Percentiles rank a stretch among this genome's conserved stretches.
Conservation (phyloP, 352 stramenopile genomes). For the Halophytophthora polymorphica region DNA sequence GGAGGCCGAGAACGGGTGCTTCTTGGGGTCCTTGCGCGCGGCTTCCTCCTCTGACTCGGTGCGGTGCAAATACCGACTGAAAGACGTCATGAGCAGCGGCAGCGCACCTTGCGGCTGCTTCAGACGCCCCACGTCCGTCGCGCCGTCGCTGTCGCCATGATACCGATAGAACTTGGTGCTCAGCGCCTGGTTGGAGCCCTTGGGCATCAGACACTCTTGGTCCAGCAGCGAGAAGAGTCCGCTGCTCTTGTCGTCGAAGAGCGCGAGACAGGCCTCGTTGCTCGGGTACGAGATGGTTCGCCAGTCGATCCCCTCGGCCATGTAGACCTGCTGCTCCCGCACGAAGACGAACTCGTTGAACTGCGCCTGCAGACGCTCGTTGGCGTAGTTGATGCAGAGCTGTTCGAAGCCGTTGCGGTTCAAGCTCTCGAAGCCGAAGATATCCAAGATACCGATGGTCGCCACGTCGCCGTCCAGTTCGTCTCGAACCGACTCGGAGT, state of each 20-base stretch:
- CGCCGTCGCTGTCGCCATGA: conserved; percentile 32
- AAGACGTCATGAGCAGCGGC: conserved; percentile 59
- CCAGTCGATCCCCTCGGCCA: conserved; percentile 85
- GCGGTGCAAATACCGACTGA: conserved; percentile 54
- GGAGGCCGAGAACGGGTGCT: conserved; percentile 66
- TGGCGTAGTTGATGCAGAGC: conserved; percentile 87
- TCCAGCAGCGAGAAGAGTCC: conserved; percentile 82
- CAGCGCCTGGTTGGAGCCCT: conserved; percentile 76
- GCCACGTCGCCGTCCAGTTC: conserved; percentile 49
- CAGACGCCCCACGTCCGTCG: conserved; percentile 21
- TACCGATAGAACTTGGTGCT: conserved; percentile 83
- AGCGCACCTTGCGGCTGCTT: conserved; percentile 46
- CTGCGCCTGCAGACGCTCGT: conserved; percentile 80
- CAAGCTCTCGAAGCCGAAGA: conserved; percentile 88
- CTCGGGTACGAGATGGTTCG: conserved; percentile 74
- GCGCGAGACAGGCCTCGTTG: conserved; percentile 71
- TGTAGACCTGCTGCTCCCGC: conserved; percentile 81
- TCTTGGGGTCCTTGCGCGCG: conserved; percentile 22
- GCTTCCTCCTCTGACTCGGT: conserved; percentile 33
- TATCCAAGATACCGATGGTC: conserved; percentile 86
- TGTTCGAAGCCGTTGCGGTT: conserved; percentile 84
- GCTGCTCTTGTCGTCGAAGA: conserved; percentile 81
- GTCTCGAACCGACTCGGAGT: conserved; percentile 25
- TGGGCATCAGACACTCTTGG: conserved; percentile 82
- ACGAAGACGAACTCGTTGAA: conserved; percentile 91